Evolutionary conservation across 352 stramenopile species (phyloP).

Genomic region (Globisporangium spiculum): DNA sequence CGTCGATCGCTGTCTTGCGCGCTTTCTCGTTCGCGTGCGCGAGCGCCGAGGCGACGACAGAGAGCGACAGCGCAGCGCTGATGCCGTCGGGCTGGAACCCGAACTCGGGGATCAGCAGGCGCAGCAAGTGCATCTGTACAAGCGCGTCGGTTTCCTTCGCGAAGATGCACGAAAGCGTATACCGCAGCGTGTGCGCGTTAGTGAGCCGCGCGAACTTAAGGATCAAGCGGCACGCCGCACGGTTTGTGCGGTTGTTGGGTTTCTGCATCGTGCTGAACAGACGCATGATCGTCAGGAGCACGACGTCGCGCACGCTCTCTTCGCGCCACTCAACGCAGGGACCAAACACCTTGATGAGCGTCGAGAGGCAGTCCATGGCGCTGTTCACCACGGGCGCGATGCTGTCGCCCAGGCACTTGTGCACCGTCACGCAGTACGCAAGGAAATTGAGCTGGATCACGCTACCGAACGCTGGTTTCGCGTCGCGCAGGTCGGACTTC

Average conservation of each 20-base stretch:
- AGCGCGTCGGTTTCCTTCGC: slow-evolving; percentile 60
- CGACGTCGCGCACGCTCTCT: slow-evolving; percentile 52
- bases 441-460: slow-evolving; percentile 64
- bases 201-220: slow-evolving; percentile 71
- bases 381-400: slow-evolving; percentile 78
- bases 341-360: slow-evolving; percentile 73
- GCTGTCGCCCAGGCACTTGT: slow-evolving; percentile 54
- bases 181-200: slow-evolving; percentile 65
- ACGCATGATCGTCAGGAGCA: slow-evolving; percentile 56
- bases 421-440: slow-evolving; percentile 58
- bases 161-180: slow-evolving; percentile 73
- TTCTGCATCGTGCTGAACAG: slow-evolving; percentile 75
- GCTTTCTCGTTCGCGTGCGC: slow-evolving; percentile 68
- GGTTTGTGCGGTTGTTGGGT: slow-evolving; percentile 71
- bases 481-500: slow-evolving; percentile 70
- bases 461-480: slow-evolving; percentile 53
- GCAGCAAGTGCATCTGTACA: slow-evolving; percentile 83
- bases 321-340: slow-evolving; percentile 76
- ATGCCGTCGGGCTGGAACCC: slow-evolving; percentile 70
- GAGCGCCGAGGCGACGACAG: slow-evolving; percentile 43
- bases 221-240: slow-evolving; percentile 67
- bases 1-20: slow-evolving; percentile 67
- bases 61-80: slow-evolving; percentile 52
- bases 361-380: slow-evolving; percentile 64
- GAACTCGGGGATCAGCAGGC: slow-evolving; percentile 73